Percentiles rank a stretch among this genome's conserved stretches.
Evolutionary conservation across 1,284 basidiomycete genomes (phyloP).

Genomic region (Cerrena zonata): DNA sequence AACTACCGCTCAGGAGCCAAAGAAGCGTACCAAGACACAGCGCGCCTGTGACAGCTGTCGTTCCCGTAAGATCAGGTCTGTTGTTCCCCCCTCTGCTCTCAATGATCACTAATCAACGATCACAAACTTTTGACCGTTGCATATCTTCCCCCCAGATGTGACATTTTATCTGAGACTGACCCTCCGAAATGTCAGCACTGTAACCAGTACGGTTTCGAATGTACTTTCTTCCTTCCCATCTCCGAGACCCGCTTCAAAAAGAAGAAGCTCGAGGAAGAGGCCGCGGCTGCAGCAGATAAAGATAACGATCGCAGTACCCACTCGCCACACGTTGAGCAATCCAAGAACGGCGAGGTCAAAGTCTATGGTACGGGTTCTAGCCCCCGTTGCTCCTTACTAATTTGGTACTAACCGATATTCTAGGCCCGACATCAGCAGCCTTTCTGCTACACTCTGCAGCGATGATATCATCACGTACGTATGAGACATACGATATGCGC

Average conservation of each 20-base stretch:
- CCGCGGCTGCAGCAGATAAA: conserved; percentile 35
- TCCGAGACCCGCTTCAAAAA: conserved; percentile 98
- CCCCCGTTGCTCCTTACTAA: conserved; percentile 15
- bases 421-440: conserved; percentile 78
- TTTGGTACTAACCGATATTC: conserved; percentile 32
- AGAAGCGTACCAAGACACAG: conserved; percentile 86
- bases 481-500: conserved; percentile 81
- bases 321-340: conserved; percentile 24
- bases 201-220: conserved; percentile 85
- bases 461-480: conserved; percentile 74
- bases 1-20: conserved; percentile 45
- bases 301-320: conserved; percentile 30
- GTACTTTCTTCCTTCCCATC: conserved; percentile 95
- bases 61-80: conserved; percentile 83
- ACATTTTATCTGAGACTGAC: conserved; percentile 67
- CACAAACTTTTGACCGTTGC: conserved; percentile 4
- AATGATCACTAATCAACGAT: neutral
- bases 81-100: conserved; percentile 13
- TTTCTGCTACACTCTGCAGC: conserved; percentile 87
- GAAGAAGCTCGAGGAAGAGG: conserved; percentile 74
- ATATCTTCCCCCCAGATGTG: conserved; percentile 50
- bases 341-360: conserved; percentile 38
- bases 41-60: conserved; percentile 89
- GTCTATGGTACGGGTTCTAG: conserved; percentile 50
- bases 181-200: conserved; percentile 80